These are phyloP conservation scores for Ganoderma sinense DNA, from an alignment of 1,284 basidiomycete genomes.

Conservation along the genomic window DNA sequence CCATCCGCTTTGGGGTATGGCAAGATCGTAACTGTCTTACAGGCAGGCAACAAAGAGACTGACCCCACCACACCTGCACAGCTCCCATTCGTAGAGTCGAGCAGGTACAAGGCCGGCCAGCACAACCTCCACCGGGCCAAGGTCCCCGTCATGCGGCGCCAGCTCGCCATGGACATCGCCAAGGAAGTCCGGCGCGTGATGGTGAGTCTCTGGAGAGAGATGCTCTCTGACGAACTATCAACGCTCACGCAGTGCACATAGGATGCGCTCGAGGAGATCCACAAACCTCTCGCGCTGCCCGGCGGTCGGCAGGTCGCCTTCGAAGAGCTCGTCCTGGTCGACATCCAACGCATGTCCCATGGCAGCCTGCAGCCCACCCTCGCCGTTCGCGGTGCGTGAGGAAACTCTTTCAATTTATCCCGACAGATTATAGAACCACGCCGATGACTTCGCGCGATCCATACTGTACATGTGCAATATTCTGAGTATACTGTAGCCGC, in stretches of 20 bases:
- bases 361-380: not conserved
- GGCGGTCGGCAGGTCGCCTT: not conserved
- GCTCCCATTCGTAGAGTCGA: not conserved
- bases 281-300: not conserved
- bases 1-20: not conserved
- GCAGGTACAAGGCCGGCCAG: not conserved
- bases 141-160: not conserved
- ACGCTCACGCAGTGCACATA: not conserved
- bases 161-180: not conserved
- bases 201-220: not conserved
- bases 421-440: not conserved
- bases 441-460: not conserved
- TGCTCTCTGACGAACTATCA: not conserved
- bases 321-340: not conserved
- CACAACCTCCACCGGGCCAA: not conserved
- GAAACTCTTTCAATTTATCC: not conserved
- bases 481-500: not conserved
- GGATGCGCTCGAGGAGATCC: not conserved
- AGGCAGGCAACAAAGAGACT: not conserved
- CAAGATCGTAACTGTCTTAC: too few relatives aligned
- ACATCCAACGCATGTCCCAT: not conserved
- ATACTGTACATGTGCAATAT: not conserved
- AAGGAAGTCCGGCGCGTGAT: not conserved
- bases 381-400: not conserved
- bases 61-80: not conserved